A percentile compares a stretch with the other conserved stretches of the same genome.
Conservation (phyloP, 768 basidiomycete species). For the Rhizopogon salebrosus region DNA sequence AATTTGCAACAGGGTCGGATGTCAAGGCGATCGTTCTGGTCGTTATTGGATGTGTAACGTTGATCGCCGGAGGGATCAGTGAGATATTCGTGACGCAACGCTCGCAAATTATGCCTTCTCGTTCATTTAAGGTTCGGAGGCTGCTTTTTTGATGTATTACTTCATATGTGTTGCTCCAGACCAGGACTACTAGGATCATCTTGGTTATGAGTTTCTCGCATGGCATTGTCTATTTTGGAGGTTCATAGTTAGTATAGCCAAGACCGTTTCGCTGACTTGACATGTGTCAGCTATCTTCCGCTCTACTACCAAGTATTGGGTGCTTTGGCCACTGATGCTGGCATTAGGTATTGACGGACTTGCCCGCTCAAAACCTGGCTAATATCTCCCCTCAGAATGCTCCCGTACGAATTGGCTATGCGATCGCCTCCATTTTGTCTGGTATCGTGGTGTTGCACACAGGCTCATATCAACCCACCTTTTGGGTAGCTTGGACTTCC, state of each 20-base stretch:
- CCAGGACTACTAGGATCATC: slow-evolving; percentile 65
- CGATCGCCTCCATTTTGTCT: slow-evolving; percentile 47
- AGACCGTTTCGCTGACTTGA: background rate
- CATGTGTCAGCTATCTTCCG: slow-evolving; percentile 50
- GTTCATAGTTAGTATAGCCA: slow-evolving; percentile 18
- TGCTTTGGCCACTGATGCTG: slow-evolving; percentile 64
- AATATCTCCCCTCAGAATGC: slow-evolving; percentile 44
- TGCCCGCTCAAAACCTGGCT: background rate
- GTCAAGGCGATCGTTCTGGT: slow-evolving; percentile 59
- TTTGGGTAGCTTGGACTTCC: slow-evolving; percentile 56
- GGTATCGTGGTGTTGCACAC: slow-evolving; percentile 56
- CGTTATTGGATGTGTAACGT: slow-evolving; percentile 48
- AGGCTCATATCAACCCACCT: slow-evolving; percentile 52
- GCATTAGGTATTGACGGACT: slow-evolving; percentile 45
- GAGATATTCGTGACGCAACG: slow-evolving; percentile 58
- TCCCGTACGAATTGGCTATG: slow-evolving; percentile 60
- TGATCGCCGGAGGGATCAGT: slow-evolving; percentile 49
- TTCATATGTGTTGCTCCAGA: slow-evolving; percentile 31
- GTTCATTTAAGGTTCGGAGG: slow-evolving; percentile 67
- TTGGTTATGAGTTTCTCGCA: slow-evolving; percentile 59
- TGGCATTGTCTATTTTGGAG: slow-evolving; percentile 56
- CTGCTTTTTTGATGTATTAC: background rate
- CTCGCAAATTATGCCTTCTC: slow-evolving; percentile 69
- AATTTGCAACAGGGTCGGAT: slow-evolving; percentile 42
- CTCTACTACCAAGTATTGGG: slow-evolving; percentile 76